These are phyloP conservation scores for Dryadomyces quercivorus DNA, from an alignment of 2,329 filamentous ascomycete species.

Conservation along the genomic window DNA sequence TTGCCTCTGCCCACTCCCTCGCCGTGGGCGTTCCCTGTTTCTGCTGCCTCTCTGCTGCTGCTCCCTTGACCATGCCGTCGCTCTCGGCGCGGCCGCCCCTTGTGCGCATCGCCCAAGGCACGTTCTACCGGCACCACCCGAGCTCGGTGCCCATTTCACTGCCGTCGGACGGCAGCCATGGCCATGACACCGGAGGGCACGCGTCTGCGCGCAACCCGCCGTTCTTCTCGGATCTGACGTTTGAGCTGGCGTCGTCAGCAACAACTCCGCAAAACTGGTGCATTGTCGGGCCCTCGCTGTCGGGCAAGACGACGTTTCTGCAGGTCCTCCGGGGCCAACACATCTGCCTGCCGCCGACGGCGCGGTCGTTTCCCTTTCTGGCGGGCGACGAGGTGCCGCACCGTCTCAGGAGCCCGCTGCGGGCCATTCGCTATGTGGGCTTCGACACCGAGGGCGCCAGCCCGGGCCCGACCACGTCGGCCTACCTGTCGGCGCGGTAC, in stretches of 20 bases:
- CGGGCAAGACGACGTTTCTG: slow-evolving; percentile 72
- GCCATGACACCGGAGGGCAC: slow-evolving; percentile 21
- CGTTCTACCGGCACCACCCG: slow-evolving; percentile 71
- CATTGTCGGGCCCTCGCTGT: slow-evolving; percentile 65
- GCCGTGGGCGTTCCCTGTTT: background rate
- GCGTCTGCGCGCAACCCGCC: slow-evolving; percentile 45
- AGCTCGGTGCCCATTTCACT: slow-evolving; percentile 13
- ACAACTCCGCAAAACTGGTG: slow-evolving; percentile 56
- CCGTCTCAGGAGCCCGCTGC: slow-evolving; percentile 43
- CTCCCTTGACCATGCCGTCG: slow-evolving; percentile 20
- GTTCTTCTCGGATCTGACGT: slow-evolving; percentile 59
- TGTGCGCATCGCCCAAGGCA: slow-evolving; percentile 63
- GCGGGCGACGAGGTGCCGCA: slow-evolving; percentile 46
- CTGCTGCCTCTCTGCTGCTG: background rate
- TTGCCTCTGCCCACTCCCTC: too few relatives aligned
- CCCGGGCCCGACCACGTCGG: slow-evolving; percentile 46
- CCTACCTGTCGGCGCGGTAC: slow-evolving; percentile 82
- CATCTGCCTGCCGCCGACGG: slow-evolving; percentile 61
- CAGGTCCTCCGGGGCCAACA: slow-evolving; percentile 66
- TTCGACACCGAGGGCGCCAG: slow-evolving; percentile 58
- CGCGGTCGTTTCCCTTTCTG: slow-evolving; percentile 69
- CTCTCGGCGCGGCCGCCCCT: slow-evolving; percentile 38
- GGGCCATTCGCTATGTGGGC: slow-evolving; percentile 78
- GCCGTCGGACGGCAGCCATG: background rate
- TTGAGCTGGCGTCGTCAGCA: slow-evolving; percentile 51